Evolutionary conservation across 352 stramenopile species (phyloP).

Genomic region (Phytophthora nicotianae): DNA sequence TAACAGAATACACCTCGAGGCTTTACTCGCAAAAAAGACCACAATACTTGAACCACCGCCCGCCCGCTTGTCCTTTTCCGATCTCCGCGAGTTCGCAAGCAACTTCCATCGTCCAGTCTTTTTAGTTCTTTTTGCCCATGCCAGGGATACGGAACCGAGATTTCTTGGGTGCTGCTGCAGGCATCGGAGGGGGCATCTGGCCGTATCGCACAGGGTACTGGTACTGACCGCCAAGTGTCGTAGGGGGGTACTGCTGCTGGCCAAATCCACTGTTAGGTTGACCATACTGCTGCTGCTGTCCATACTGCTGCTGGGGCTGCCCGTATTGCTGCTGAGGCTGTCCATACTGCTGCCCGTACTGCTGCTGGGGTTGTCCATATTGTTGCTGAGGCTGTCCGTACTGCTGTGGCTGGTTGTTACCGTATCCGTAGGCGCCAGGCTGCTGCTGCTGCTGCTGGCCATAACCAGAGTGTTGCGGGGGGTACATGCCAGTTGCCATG

Average conservation of each 20-base stretch:
- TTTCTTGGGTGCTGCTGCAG: conserved; percentile 59
- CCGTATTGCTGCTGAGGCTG: conserved; percentile 17
- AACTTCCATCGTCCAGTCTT: conserved; percentile 24
- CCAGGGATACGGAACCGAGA: conserved; percentile 73
- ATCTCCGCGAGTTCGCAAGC: conserved; percentile 21
- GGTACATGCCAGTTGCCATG: conserved; percentile 56
- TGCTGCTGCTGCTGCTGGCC: conserved; percentile 36
- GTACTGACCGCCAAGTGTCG: conserved; percentile 44
- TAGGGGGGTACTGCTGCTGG: conserved; percentile 21
- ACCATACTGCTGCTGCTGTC: conserved; percentile 28
- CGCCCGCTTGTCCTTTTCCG: conserved; percentile 14
- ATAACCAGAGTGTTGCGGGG: conserved; percentile 59
- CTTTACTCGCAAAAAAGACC: conserved; percentile 22
- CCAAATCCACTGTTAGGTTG: conserved; percentile 22
- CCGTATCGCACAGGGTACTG: conserved; percentile 67
- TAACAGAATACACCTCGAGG: conserved; percentile 36
- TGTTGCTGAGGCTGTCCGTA: conserved; percentile 18
- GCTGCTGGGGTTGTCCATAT: conserved; percentile 20
- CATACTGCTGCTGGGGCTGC: conserved; percentile 26
- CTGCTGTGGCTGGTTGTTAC: conserved; percentile 34
- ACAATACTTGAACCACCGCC: conserved; percentile 22
- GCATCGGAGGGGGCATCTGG: conserved; percentile 57
- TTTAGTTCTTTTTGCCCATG: conserved; percentile 83
- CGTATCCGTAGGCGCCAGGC: conserved; percentile 33
- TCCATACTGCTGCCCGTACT: conserved; percentile 29